A percentile compares a stretch with the other conserved stretches of the same genome.
These are phyloP conservation scores for Trichoderma parareesei DNA, from an alignment of 495 filamentous ascomycete species.

Conservation along the genomic window DNA sequence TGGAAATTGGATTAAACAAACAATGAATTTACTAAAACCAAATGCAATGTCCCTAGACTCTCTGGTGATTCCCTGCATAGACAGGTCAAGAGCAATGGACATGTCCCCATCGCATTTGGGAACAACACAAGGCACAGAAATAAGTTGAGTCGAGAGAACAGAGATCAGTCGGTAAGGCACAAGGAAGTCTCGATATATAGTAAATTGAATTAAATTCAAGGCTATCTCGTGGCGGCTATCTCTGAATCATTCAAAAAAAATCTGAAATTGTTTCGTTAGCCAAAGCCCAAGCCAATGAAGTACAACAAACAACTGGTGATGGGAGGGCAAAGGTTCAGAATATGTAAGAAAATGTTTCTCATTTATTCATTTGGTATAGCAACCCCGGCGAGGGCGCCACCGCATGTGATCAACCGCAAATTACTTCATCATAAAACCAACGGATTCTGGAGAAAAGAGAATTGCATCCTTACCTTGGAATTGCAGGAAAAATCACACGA, in stretches of 20 bases:
- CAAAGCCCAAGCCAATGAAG: constrained; percentile 28
- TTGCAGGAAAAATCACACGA: neutral
- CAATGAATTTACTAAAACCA: no score
- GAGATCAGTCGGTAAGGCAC: constrained; percentile 24
- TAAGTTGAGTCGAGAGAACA: neutral
- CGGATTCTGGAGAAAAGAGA: constrained; percentile 13
- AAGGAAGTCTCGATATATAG: neutral
- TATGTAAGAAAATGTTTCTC: constrained; percentile 97
- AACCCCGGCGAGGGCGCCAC: constrained; percentile 81
- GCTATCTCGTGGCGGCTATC: no score
- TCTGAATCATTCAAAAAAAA: no score
- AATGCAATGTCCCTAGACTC: no score
- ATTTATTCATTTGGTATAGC: constrained; percentile 62
- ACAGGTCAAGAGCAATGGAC: no score
- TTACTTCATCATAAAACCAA: constrained; percentile 74
- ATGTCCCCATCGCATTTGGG: no score
- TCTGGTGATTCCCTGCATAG: no score
- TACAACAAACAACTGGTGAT: constrained; percentile 49
- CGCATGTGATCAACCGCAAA: constrained; percentile 89
- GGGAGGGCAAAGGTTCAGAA: constrained; percentile 53
- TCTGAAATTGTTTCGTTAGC: neutral
- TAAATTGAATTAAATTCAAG: neutral
- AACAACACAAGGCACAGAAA: neutral
- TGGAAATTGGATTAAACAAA: no score
- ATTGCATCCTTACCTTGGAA: constrained; percentile 15